Percentiles rank a stretch among this genome's conserved stretches.
These are phyloP conservation scores for Exophiala phaeomuriformis DNA, from an alignment of 2,329 filamentous ascomycete species.

Conservation along the genomic window DNA sequence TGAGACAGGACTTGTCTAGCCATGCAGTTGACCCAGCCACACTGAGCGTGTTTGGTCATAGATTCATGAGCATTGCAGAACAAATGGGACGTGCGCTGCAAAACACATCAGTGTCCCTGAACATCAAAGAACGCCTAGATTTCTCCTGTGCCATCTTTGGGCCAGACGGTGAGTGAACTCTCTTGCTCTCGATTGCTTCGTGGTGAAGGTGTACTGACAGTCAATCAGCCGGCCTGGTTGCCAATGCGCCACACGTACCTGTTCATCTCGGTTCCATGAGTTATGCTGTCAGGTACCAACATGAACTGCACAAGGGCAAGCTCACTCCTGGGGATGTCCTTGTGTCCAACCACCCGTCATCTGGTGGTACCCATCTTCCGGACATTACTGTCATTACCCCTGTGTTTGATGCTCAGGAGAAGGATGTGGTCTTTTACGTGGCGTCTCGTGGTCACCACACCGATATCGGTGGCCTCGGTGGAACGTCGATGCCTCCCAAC, in stretches of 20 bases:
- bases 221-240: constrained; percentile 51
- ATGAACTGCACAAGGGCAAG: constrained; percentile 62
- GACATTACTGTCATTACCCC: constrained; percentile 73
- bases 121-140: constrained; percentile 69
- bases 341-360: constrained; percentile 71
- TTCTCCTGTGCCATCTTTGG: constrained; percentile 80
- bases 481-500: constrained; percentile 37
- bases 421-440: constrained; percentile 67
- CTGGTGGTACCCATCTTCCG: constrained; percentile 72
- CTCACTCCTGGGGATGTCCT: constrained; percentile 69
- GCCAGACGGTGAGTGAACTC: constrained; percentile 46
- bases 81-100: constrained; percentile 74
- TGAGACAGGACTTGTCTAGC: constrained; percentile 43
- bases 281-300: constrained; percentile 72
- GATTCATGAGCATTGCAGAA: constrained; percentile 80
- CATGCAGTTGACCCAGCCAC: constrained; percentile 66
- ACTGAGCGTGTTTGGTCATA: constrained; percentile 70
- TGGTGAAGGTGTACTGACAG: too few species aligned
- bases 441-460: constrained; percentile 68
- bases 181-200: too few species aligned
- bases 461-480: constrained; percentile 45
- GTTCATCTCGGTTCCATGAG: constrained; percentile 79
- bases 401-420: constrained; percentile 60
- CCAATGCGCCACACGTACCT: constrained; percentile 66
- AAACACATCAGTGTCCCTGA: constrained; percentile 72